Evolutionary conservation across 2,329 filamentous ascomycete genomes (phyloP).

Genomic region (Arthrobotrys entomopaga): DNA sequence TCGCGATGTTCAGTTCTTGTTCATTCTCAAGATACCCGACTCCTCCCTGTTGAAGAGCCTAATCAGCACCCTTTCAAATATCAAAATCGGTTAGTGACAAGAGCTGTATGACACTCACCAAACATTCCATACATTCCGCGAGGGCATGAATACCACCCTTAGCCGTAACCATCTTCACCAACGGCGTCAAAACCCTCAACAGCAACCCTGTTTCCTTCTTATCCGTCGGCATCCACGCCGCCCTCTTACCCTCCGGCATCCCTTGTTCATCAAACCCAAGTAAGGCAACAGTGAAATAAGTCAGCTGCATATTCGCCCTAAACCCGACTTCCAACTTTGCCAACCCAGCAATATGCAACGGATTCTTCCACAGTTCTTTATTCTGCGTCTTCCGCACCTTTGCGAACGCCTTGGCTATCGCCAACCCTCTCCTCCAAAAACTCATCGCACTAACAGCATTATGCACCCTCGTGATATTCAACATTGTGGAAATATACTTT

Average conservation of each 20-base stretch:
- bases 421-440: conserved; percentile 69
- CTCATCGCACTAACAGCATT: conserved; percentile 68
- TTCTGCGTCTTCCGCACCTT: conserved; percentile 68
- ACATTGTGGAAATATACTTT: conserved; percentile 73
- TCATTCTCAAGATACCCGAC: conserved; percentile 74
- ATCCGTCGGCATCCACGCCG: conserved; percentile 55
- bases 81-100: neutral
- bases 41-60: conserved; percentile 66
- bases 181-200: conserved; percentile 68
- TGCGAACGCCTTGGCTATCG: conserved; percentile 70
- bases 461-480: conserved; percentile 74
- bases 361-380: conserved; percentile 66
- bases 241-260: conserved; percentile 57
- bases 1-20: conserved; percentile 73
- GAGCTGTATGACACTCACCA: conserved; percentile 20
- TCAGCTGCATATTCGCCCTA: conserved; percentile 68
- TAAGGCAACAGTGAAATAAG: conserved; percentile 67
- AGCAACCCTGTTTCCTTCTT: conserved; percentile 60
- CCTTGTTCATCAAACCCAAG: conserved; percentile 69
- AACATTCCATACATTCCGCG: conserved; percentile 70
- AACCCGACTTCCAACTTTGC: conserved; percentile 70
- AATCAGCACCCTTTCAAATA: neutral
- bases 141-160: conserved; percentile 66
- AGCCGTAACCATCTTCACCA: conserved; percentile 71
- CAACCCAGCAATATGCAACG: conserved; percentile 70